These are phyloP conservation scores for Paramyrothecium roridum DNA, from an alignment of 2,329 filamentous ascomycete genomes.

Conservation along the genomic window DNA sequence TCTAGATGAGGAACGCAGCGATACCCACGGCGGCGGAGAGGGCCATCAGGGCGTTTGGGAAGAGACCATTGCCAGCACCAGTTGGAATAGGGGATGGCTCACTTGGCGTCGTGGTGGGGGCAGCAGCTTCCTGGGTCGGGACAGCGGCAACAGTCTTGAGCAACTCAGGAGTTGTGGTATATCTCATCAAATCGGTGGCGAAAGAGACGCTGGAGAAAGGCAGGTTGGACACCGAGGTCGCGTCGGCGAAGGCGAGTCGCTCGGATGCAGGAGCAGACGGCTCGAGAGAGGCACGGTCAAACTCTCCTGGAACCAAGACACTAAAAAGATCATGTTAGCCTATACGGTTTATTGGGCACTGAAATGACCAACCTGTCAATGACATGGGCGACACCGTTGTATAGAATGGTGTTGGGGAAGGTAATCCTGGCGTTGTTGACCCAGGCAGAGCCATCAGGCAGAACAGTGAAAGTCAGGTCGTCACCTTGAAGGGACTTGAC, in stretches of 20 bases:
- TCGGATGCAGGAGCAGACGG: not conserved
- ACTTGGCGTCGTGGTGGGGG: not conserved
- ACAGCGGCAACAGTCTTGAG: not conserved
- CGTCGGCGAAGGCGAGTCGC: not conserved
- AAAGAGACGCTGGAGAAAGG: conserved; percentile 2
- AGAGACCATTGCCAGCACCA: not conserved
- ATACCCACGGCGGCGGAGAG: not conserved
- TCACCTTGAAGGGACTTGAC: not conserved
- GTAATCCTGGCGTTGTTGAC: not conserved
- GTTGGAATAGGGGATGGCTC: not conserved
- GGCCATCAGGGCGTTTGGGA: not conserved
- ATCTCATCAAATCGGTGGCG: not conserved
- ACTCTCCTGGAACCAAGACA: not conserved
- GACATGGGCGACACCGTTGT: conserved; percentile 1
- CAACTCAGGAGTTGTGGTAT: conserved; percentile 1
- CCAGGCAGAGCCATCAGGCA: conserved; percentile 2
- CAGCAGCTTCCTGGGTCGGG: not conserved
- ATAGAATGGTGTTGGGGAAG: conserved; percentile 1
- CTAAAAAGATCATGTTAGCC: not conserved
- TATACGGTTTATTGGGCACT: not conserved
- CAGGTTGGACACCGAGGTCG: not conserved
- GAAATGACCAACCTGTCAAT: not conserved
- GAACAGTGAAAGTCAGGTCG: conserved; percentile 1
- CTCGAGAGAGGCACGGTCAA: conserved; percentile 1
- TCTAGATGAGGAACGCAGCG: not conserved